Percentiles rank a stretch among this genome's conserved stretches.
phyloP scores from a whole-genome alignment of 192 early-diverging fungal species.

The Coemansia javaensis region DNA sequence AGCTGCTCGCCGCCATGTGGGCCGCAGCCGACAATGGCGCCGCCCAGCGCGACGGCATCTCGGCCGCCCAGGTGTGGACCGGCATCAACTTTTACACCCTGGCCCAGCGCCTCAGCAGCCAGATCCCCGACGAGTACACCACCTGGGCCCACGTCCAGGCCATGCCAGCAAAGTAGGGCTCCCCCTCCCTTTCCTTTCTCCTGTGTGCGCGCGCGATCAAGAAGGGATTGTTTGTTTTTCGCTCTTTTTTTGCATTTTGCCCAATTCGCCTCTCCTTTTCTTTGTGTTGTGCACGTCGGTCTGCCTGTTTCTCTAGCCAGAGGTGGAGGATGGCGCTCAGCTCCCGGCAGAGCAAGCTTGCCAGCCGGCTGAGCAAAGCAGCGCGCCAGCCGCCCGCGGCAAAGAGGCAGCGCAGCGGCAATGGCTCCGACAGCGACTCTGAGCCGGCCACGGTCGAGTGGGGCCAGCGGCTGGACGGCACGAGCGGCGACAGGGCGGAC shows the following conservation, averaged over 20 bases:
- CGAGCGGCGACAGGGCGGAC: not conserved
- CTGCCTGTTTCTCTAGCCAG: not conserved
- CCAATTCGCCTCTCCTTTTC: not conserved
- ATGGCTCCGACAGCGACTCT: constrained; percentile 14
- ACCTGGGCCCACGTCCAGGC: constrained; percentile 20
- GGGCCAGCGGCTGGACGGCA: constrained; percentile 18
- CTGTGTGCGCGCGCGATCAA: no score
- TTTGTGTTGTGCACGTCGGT: no score
- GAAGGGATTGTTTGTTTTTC: constrained; percentile 1
- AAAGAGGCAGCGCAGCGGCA: constrained; percentile 11
- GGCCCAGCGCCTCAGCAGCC: constrained; percentile 28
- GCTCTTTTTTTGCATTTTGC: not conserved
- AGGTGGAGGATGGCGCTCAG: constrained; percentile 4
- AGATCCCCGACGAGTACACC: constrained; percentile 29
- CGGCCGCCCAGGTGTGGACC: constrained; percentile 12
- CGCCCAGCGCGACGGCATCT: constrained; percentile 3
- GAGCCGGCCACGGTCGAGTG: constrained; percentile 27
- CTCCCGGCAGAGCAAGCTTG: constrained; percentile 21
- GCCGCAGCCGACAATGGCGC: constrained; percentile 7
- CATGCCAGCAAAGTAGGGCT: constrained; percentile 1
- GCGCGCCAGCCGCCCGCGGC: constrained; percentile 4
- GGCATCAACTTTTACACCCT: constrained; percentile 28
- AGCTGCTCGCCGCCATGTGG: constrained; percentile 36
- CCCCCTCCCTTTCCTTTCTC: not conserved
- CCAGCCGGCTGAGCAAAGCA: constrained; percentile 30